phyloP scores from a whole-genome alignment of 2,329 filamentous ascomycete species.

The Akanthomyces dipterigenus region DNA sequence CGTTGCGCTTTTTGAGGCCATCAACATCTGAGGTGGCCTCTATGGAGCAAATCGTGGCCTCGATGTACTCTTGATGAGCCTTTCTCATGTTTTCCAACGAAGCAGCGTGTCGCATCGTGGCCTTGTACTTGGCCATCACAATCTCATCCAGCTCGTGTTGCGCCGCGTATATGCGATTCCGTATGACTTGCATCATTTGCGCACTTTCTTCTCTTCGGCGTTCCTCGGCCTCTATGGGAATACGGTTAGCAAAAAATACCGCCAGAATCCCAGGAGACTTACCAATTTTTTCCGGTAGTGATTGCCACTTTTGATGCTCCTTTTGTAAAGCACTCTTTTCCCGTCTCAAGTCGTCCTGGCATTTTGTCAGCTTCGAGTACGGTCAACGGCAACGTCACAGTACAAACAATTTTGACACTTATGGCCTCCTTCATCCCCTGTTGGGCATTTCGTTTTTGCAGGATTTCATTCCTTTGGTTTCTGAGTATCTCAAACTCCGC shows the following conservation, averaged over 20 bases:
- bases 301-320: conserved; percentile 56
- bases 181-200: conserved; percentile 25
- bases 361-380: conserved; percentile 16
- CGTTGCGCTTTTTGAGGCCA: conserved; percentile 60
- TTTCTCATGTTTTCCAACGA: conserved; percentile 56
- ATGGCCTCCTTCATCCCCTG: conserved; percentile 31
- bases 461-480: conserved; percentile 21
- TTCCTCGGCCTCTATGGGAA: conserved; percentile 27
- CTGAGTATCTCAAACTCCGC: conserved; percentile 28
- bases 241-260: conserved; percentile 15
- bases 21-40: conserved; percentile 79
- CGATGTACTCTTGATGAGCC: conserved; percentile 57
- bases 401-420: conserved; percentile 25
- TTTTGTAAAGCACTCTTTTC: conserved; percentile 65
- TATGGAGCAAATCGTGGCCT: conserved; percentile 62
- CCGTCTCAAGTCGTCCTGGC: conserved; percentile 41
- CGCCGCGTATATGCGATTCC: conserved; percentile 39
- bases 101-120: conserved; percentile 47
- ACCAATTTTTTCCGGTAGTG: conserved; percentile 67
- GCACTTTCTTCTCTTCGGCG: conserved; percentile 24
- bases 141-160: conserved; percentile 48
- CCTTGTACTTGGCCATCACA: conserved; percentile 48
- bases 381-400: conserved; percentile 13
- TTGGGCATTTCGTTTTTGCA: conserved; percentile 29
- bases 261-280: conserved; percentile 23